Percentiles rank a stretch among this genome's conserved stretches.
Evolutionary conservation across 345 rosid genomes (phyloP).

Genomic region (Chamaenerion angustifolium): DNA sequence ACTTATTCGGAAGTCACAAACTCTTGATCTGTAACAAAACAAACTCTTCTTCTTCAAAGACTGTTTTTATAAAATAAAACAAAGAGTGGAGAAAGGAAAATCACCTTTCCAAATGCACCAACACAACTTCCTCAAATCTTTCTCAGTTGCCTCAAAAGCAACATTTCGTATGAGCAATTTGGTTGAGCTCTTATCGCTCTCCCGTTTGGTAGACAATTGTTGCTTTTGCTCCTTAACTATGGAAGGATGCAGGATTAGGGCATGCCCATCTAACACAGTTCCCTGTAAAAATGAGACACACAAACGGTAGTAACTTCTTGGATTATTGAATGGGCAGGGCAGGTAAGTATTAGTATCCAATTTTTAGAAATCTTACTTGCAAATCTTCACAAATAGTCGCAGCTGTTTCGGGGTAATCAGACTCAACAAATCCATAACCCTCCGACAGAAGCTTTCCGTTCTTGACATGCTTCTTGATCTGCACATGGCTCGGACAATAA

Average conservation of each 20-base stretch:
- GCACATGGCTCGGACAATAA: constrained; percentile 10
- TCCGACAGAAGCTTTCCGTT: constrained; percentile 69
- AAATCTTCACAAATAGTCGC: constrained; percentile 45
- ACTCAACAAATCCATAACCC: constrained; percentile 90
- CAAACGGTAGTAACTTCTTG: background rate
- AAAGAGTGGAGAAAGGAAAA: no score
- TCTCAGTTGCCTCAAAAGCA: constrained; percentile 90
- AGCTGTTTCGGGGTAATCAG: constrained; percentile 73
- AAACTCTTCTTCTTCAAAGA: no score
- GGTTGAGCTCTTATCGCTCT: constrained; percentile 51
- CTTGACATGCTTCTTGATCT: constrained; percentile 76
- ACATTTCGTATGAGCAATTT: constrained; percentile 81
- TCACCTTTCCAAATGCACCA: constrained; percentile 93
- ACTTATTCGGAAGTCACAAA: constrained; percentile 69
- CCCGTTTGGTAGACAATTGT: constrained; percentile 30
- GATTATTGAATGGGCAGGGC: no score
- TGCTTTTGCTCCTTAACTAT: constrained; percentile 58
- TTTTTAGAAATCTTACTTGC: constrained; percentile 33
- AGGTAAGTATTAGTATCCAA: no score
- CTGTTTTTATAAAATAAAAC: no score
- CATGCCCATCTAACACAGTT: constrained; percentile 83
- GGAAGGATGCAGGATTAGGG: constrained; percentile 67
- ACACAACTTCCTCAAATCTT: constrained; percentile 80
- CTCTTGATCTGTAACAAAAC: constrained; percentile 96
- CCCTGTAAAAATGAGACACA: constrained; percentile 33